Evolutionary conservation across 2,329 filamentous ascomycete species (phyloP).

Genomic region (Coniella vitis): DNA sequence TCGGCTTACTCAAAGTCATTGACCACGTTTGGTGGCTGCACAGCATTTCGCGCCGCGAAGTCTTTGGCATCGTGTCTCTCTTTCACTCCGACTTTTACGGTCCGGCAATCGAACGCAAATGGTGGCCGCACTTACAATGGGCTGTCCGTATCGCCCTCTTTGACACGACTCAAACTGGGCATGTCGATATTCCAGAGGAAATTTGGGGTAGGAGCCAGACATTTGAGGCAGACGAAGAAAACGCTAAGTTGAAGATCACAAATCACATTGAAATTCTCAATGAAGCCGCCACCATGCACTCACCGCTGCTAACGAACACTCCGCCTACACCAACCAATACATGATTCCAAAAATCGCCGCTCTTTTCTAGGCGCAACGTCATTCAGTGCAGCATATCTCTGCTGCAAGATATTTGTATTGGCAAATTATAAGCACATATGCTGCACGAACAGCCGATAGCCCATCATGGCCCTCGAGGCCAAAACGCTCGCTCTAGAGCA

Average conservation of each 20-base stretch:
- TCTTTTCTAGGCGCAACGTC: neutral
- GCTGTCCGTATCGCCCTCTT: slow-evolving; percentile 52
- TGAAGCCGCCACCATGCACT: slow-evolving; percentile 26
- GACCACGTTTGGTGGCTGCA: slow-evolving; percentile 64
- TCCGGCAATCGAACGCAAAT: slow-evolving; percentile 33
- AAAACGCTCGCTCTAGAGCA: too few species aligned
- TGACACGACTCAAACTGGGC: slow-evolving; percentile 40
- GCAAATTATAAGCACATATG: too few species aligned
- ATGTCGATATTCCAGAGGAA: slow-evolving; percentile 43
- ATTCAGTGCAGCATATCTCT: neutral
- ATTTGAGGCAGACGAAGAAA: slow-evolving; percentile 32
- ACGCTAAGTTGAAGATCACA: slow-evolving; percentile 27
- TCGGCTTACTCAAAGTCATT: slow-evolving; percentile 56
- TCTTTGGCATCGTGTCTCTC: slow-evolving; percentile 54
- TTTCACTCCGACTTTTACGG: slow-evolving; percentile 48
- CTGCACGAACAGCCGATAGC: too few species aligned
- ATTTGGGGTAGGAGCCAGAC: slow-evolving; percentile 50
- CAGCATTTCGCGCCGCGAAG: slow-evolving; percentile 58
- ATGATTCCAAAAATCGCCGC: slow-evolving; percentile 7
- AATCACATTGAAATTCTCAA: slow-evolving; percentile 41
- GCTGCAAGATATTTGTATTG: too few species aligned
- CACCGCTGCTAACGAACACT: slow-evolving; percentile 6
- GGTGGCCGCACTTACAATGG: slow-evolving; percentile 58
- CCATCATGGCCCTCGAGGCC: too few species aligned
- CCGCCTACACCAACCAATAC: slow-evolving; percentile 8